Evolutionary conservation across 352 stramenopile genomes (phyloP).

Genomic region (Globisporangium radiosum): DNA sequence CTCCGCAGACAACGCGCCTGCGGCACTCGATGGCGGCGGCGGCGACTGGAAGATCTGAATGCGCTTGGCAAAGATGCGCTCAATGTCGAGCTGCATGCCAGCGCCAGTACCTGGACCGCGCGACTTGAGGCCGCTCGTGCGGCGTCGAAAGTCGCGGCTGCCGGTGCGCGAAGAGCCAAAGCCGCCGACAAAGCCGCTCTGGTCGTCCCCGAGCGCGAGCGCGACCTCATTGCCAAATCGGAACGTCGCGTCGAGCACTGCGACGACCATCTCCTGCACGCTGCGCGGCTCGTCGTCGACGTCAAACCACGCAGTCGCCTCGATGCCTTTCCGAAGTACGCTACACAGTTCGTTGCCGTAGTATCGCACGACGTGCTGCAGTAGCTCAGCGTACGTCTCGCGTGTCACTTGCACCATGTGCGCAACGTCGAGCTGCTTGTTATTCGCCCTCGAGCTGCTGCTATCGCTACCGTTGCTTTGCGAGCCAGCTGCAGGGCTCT

Average conservation of each 20-base stretch:
- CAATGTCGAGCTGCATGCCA: conserved; percentile 71
- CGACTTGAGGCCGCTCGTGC: conserved; percentile 46
- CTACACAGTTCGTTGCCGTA: conserved; percentile 57
- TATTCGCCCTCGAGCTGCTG: background rate
- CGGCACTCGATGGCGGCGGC: conserved; percentile 28
- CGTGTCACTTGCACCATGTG: conserved; percentile 75
- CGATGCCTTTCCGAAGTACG: conserved; percentile 32
- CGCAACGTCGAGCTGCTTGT: conserved; percentile 39
- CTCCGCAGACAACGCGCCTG: conserved; percentile 20
- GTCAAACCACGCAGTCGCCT: conserved; percentile 41
- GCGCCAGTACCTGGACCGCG: conserved; percentile 30
- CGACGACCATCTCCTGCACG: conserved; percentile 60
- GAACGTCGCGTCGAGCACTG: conserved; percentile 51
- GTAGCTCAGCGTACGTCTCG: conserved; percentile 45
- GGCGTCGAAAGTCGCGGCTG: conserved; percentile 61
- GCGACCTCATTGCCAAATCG: conserved; percentile 56
- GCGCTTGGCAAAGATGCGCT: conserved; percentile 77
- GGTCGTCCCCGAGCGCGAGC: conserved; percentile 50
- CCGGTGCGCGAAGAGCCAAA: conserved; percentile 27
- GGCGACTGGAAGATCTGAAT: conserved; percentile 55
- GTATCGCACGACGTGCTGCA: conserved; percentile 51
- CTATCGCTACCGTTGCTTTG: background rate
- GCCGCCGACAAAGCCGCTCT: conserved; percentile 38
- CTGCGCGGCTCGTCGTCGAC: conserved; percentile 59
- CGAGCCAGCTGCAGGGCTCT: background rate